Evolutionary conservation across 1,284 basidiomycete genomes (phyloP), one percentile per base, ranked within the genome.

Genomic region (Fomitopsis palustris): DNA sequence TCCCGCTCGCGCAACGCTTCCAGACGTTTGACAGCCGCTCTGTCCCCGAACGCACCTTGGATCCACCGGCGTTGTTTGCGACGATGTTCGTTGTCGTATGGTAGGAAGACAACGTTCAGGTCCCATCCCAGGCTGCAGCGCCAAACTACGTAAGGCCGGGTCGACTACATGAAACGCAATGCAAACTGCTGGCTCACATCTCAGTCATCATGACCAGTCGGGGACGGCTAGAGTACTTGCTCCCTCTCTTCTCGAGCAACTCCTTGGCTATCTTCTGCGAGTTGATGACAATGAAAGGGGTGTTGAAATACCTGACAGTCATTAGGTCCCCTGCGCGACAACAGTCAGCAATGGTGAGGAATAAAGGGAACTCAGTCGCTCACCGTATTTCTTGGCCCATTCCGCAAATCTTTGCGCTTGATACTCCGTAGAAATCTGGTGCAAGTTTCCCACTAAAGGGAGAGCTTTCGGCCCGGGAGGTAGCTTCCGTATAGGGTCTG

Each of bases 231-330:
- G 70, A 72, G 57, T 75, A 75, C 23, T 67, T 69, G 2, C 61
- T 45, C 10, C 69, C 67, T 35, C 71, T 61, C 55, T 72, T 73
- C 7, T 74, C 74, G 37, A 77, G 59, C 1, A 77, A 62, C 8
- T 74, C 74, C 3, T 54, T 63, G 12, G 74, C 72, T 2, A 69
- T 67, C 56, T 73, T 54, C 10, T 61, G 37, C 16, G 69, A 70
- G 58, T 72, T 75, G 12, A 77, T 43, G 9, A 75, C 56, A 27
- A 76, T 61, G 38, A 75, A 65, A 7, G 63, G 59, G 38, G 62
- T 56, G 9, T 70, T 68, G 10, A 71, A 60, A 9, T 70, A 56
- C 16, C 61, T 58, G 7, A 75, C 55, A 52, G 71, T 63, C 17
- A 72, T 65, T 9, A 74, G 61, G 49, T 72, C 70, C n/a, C 71